phyloP scores from a whole-genome alignment of 768 basidiomycete species.

The Jaapia argillacea region DNA sequence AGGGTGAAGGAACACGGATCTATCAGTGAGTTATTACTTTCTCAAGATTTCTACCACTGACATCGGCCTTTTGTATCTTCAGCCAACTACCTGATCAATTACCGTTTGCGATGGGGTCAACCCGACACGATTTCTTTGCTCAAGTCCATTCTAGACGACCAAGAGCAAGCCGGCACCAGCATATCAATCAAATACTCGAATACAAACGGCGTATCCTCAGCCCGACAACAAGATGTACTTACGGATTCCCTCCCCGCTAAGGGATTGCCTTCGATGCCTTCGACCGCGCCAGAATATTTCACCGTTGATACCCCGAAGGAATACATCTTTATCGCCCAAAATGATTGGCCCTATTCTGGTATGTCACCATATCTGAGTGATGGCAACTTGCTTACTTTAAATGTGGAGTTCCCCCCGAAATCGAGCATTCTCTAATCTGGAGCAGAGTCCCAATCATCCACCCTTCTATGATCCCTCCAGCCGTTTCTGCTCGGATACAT shows the following conservation, averaged over 20 bases:
- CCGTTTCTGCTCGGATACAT: slow-evolving; percentile 45
- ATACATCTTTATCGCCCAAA: slow-evolving; percentile 61
- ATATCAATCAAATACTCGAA: too few species aligned
- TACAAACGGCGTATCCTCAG: too few species aligned
- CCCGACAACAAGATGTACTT: too few species aligned
- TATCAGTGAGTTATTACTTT: slow-evolving; percentile 33
- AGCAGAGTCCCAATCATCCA: slow-evolving; percentile 65
- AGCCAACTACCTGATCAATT: slow-evolving; percentile 66
- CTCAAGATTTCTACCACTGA: background rate
- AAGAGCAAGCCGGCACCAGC: too few species aligned
- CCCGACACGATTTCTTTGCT: slow-evolving; percentile 56
- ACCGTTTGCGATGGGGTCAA: slow-evolving; percentile 70
- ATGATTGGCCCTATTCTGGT: slow-evolving; percentile 90
- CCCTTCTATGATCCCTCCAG: slow-evolving; percentile 37
- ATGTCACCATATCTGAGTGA: slow-evolving; percentile 8
- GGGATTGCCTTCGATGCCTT: slow-evolving; percentile 14
- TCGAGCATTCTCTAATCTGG: slow-evolving; percentile 76
- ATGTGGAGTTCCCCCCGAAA: slow-evolving; percentile 47
- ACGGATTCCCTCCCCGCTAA: background rate
- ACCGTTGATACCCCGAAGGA: slow-evolving; percentile 47
- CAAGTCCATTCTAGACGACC: slow-evolving; percentile 36
- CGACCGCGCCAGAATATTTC: slow-evolving; percentile 48
- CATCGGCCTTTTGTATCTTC: slow-evolving; percentile 1
- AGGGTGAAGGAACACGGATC: slow-evolving; percentile 56
- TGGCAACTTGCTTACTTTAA: slow-evolving; percentile 1